Evolutionary conservation across 108 stramenopile species (phyloP).

Genomic region (Seminavis robusta): DNA sequence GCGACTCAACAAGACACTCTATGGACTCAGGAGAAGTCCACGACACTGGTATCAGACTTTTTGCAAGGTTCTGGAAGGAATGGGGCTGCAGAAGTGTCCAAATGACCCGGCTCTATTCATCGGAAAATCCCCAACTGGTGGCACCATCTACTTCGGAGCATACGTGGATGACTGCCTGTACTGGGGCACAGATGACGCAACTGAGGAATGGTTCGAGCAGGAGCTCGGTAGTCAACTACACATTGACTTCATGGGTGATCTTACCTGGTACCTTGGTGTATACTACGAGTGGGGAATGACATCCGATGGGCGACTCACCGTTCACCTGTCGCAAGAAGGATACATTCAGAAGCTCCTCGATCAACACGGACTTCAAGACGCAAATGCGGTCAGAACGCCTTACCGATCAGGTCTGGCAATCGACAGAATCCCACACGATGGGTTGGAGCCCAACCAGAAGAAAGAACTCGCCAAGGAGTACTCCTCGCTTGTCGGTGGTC

Average conservation of each 20-base stretch:
- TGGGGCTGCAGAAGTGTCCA: slow-evolving; percentile 10
- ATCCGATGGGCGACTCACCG: not conserved
- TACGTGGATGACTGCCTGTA: not conserved
- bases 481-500: not conserved
- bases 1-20: slow-evolving; percentile 18
- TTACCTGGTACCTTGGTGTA: slow-evolving; percentile 12
- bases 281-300: slow-evolving; percentile 10
- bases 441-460: not conserved
- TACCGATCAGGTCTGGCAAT: slow-evolving; percentile 24
- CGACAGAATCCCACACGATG: slow-evolving; percentile 7
- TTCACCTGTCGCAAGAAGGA: slow-evolving; percentile 24
- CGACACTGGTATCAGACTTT: slow-evolving; percentile 27
- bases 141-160: not conserved
- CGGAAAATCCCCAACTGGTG: not conserved
- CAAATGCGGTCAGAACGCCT: slow-evolving; percentile 5
- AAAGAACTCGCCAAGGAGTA: not conserved
- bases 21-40: slow-evolving; percentile 6
- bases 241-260: not conserved
- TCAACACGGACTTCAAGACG: not conserved
- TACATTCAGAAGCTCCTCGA: slow-evolving; percentile 12
- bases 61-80: not conserved
- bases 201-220: not conserved
- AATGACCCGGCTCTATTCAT: slow-evolving; percentile 11
- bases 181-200: not conserved
- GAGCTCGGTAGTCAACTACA: not conserved